phyloP scores from a whole-genome alignment of 257 asterid genomes.

The Euphrasia confusa region DNA sequence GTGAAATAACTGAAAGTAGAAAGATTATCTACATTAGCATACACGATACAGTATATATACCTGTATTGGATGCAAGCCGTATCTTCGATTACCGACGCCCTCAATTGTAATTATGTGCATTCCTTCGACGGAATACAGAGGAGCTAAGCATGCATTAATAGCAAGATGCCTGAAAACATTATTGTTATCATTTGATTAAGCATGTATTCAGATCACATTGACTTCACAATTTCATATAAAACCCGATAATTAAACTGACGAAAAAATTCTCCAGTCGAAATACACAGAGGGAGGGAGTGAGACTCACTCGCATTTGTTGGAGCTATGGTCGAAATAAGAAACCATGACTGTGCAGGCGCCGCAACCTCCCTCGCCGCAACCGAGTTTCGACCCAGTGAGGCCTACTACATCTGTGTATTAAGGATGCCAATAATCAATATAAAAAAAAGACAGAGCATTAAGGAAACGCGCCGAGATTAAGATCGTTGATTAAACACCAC shows the following conservation, averaged over 20 bases:
- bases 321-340: constrained; percentile 67
- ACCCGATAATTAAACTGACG: too few species aligned
- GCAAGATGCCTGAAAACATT: constrained; percentile 63
- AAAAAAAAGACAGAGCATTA: not conserved
- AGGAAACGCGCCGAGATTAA: not conserved
- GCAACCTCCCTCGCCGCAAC: constrained; percentile 99
- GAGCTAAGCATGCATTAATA: constrained; percentile 94
- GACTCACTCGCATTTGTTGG: constrained; percentile 88
- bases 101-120: constrained; percentile 96
- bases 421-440: constrained; percentile 5
- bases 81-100: constrained; percentile 74
- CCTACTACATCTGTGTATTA: constrained; percentile 55
- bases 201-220: too few species aligned
- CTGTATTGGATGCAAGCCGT: constrained; percentile 94
- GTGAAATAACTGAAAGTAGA: too few species aligned
- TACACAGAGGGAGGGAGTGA: constrained; percentile 13
- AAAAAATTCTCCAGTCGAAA: too few species aligned
- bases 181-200: too few species aligned
- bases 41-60: constrained; percentile 26
- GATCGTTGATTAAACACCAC: too few species aligned
- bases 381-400: constrained; percentile 94
- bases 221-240: too few species aligned
- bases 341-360: constrained; percentile 99
- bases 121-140: constrained; percentile 92
- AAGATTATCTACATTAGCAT: too few species aligned